Evolutionary conservation across 495 filamentous ascomycete species (phyloP), one percentile per base, ranked within the genome.

Genomic region (Neurospora pannonica): DNA sequence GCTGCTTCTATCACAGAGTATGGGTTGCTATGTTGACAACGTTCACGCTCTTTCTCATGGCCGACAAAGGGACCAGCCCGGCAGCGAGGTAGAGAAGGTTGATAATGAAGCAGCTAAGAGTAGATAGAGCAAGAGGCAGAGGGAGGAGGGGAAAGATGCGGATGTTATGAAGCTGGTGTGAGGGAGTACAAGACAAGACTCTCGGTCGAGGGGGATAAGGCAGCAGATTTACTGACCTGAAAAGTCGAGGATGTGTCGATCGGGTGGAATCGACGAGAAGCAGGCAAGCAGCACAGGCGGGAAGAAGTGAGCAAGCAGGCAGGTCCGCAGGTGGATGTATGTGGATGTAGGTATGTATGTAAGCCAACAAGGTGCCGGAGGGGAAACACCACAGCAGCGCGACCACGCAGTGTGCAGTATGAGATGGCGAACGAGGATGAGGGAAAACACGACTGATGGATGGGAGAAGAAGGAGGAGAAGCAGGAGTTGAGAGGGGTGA

Each of bases 171-270:
- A 73, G 75, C 72, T 72, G 74, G 76, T 38, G 54, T 71, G 73
- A 78, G 74, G 76, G 76, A 74, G 76, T 67, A 71, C 21, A 74
- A 74, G 74, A 74, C 54, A 67, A 19, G 24, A 67, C 5, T 67
- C 54, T 67, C 28, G 28, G 54, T 67, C 28, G 13, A 9, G 31
- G 80, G 74, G 80, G 74, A 75, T 77, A 71, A 75, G 77, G 72
- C 72, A 48, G 43, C 67, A 73, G 79, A 78, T 75, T 77, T 78
- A 84, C 84, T 83, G 77, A 85, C 84, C 83, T 84, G 78, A 77
- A 78, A 78, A 76, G 75, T 76, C 73, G 78, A 78, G 71, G 72
- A 79, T 42, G 79, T 76, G 78, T 82, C 79, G 81, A 80, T 77
- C 76, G 80, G 80, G 77, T 76, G 54, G 73, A 71, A 31, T 70